Base-by-base conservation (phyloP, 2,329 filamentous ascomycete genomes). In the Sclerotinia sclerotiorum region DNA sequence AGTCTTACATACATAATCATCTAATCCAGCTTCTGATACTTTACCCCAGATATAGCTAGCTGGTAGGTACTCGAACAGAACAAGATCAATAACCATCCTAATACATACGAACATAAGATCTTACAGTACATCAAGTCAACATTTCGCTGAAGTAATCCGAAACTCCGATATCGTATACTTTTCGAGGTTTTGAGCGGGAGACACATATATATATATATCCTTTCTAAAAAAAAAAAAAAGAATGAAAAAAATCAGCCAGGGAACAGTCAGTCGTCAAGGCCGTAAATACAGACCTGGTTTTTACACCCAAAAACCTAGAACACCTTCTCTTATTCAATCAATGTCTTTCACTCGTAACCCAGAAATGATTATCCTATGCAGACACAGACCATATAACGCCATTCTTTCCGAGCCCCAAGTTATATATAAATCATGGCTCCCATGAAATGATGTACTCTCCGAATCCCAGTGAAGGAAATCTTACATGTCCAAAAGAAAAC, bases 41-140 rank as follows among this genome's bases (percentile, higher is more conserved):
- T 49, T 5, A n/a, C n/a, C n/a, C n/a, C 13, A 24, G 35, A 35
- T n/a, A 39, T 39, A 13, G 8, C 10, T 39, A 39, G 39, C 1
- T 5, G n/a, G n/a, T n/a, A 32, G 44, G 1, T 24, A 61, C 32
- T 32, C 13, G 35, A 61, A 61, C 7, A 35, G 35, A 35, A 5
- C 32, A 8, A 35, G 32, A 35, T 35, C 35, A 35, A 35, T 35
- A 8, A 35, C 10, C 27, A n/a, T 48, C 42, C 24, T 60, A 46
- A 32, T 61, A 48, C 10, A 27, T 61, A 32, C 27, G 27, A 61
- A 61, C 42, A 48, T 35, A n/a, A n/a, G n/a, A n/a, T n/a, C n/a
- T n/a, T n/a, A n/a, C n/a, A n/a, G n/a, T n/a, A 35, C 10, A 35
- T 8, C 8, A 35, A 35, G 49, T n/a, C 27, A 21, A 24, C 13